These are phyloP conservation scores for Rhododendron kiyosumense DNA, from an alignment of 148 eudicot species.

Conservation along the genomic window DNA sequence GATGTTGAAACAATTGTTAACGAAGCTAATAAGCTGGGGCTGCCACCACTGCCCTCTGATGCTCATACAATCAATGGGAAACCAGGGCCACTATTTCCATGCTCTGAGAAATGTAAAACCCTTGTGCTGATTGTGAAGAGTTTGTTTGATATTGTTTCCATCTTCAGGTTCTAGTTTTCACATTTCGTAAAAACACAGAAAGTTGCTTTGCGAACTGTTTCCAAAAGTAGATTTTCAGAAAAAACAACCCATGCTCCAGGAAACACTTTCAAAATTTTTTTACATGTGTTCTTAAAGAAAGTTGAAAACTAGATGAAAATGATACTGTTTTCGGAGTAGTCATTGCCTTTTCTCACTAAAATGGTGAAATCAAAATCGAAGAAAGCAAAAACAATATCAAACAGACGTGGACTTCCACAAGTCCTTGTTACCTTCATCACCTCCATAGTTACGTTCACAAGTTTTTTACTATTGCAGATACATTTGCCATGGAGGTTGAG, in stretches of 20 bases:
- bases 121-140: not conserved
- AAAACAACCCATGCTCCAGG: not conserved
- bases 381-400: not conserved
- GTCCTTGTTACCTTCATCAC: not conserved
- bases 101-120: constrained; percentile 47
- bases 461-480: constrained; percentile 22
- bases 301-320: not conserved
- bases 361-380: not conserved
- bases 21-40: constrained; percentile 38
- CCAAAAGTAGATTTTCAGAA: not conserved
- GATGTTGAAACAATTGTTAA: constrained; percentile 44
- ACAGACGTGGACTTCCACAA: not conserved
- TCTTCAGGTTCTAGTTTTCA: not conserved
- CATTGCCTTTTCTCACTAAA: not conserved
- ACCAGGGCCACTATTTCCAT: constrained; percentile 59
- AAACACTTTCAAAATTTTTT: not conserved
- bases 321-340: not conserved
- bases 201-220: not conserved
- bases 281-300: not conserved
- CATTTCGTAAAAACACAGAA: not conserved
- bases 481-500: constrained; percentile 53
- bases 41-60: constrained; percentile 49
- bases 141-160: not conserved
- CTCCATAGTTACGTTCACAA: not conserved
- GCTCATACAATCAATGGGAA: constrained; percentile 64